These are phyloP conservation scores for Ogataea methanolica DNA, from an alignment of 805 yeast species.

Conservation along the genomic window DNA sequence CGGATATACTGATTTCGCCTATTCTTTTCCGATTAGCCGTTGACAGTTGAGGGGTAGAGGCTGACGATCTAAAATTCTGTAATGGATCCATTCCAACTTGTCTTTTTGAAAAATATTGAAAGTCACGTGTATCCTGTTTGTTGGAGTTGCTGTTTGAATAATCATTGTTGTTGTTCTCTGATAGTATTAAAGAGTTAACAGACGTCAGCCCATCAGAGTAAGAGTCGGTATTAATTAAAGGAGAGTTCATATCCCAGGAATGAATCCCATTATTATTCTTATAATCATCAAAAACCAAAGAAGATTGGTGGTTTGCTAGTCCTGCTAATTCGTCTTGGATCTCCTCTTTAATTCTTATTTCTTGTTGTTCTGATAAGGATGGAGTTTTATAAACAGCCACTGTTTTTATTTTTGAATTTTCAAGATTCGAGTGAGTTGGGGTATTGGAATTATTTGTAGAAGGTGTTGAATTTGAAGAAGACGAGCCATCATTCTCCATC, in stretches of 20 bases:
- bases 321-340: neutral
- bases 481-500: neutral
- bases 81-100: conserved; percentile 31
- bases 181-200: conserved; percentile 14
- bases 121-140: conserved; percentile 2
- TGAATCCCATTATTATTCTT: conserved; percentile 12
- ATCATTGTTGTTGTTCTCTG: neutral
- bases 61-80: conserved; percentile 22
- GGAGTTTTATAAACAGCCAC: neutral
- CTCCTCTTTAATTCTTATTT: neutral
- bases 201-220: conserved; percentile 23
- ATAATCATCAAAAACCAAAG: conserved; percentile 10
- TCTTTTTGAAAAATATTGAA: conserved; percentile 17
- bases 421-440: neutral
- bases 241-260: conserved; percentile 28
- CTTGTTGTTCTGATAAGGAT: neutral
- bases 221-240: conserved; percentile 7
- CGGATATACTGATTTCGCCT: conserved; percentile 30
- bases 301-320: neutral
- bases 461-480: neutral
- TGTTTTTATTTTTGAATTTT: neutral
- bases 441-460: neutral
- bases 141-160: neutral
- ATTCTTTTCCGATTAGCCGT: conserved; percentile 16
- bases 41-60: conserved; percentile 9